Percentiles rank a stretch among this genome's conserved stretches.
Evolutionary conservation across 805 yeast genomes (phyloP).

Genomic region (Saturnispora hagleri): DNA sequence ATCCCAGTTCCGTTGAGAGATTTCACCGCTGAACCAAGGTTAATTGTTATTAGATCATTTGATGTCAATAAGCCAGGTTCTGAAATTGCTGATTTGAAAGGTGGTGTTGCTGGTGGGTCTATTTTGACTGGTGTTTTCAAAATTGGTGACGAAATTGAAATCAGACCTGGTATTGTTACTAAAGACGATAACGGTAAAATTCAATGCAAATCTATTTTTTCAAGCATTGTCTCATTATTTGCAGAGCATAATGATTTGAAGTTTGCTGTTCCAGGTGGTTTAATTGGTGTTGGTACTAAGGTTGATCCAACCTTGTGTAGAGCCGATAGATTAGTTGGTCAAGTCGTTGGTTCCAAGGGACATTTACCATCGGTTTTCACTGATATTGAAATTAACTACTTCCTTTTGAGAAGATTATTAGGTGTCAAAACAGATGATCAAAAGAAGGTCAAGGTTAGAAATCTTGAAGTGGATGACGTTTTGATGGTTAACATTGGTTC

Average conservation of each 20-base stretch:
- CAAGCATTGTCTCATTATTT: conserved; percentile 85
- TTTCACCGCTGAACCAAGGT: conserved; percentile 85
- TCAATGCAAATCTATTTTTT: conserved; percentile 92
- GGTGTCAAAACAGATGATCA: conserved; percentile 98
- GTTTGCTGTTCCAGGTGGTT: conserved; percentile 99
- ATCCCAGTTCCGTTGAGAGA: conserved; percentile 97
- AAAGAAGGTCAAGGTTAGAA: conserved; percentile 94
- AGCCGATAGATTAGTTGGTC: conserved; percentile 98
- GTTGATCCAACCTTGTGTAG: conserved; percentile 98
- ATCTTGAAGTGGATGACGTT: conserved; percentile 88
- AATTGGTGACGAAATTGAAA: conserved; percentile 96
- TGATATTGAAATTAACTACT: conserved; percentile 95
- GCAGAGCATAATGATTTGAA: conserved; percentile 97
- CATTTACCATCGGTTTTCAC: conserved; percentile 93
- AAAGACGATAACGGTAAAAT: conserved; percentile 82
- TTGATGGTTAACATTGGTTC: conserved; percentile 99
- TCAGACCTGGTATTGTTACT: conserved; percentile 98
- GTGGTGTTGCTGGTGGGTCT: conserved; percentile 99
- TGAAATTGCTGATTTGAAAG: conserved; percentile 91
- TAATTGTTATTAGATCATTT: conserved; percentile 95
- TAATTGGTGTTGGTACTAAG: conserved; percentile 98
- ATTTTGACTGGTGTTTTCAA: conserved; percentile 94
- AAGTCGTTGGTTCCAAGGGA: conserved; percentile 97
- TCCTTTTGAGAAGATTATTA: conserved; percentile 88
- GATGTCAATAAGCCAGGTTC: conserved; percentile 99